These are phyloP conservation scores for Chrysoporthe cubensis DNA, from an alignment of 2,329 filamentous ascomycete genomes.

Conservation along the genomic window DNA sequence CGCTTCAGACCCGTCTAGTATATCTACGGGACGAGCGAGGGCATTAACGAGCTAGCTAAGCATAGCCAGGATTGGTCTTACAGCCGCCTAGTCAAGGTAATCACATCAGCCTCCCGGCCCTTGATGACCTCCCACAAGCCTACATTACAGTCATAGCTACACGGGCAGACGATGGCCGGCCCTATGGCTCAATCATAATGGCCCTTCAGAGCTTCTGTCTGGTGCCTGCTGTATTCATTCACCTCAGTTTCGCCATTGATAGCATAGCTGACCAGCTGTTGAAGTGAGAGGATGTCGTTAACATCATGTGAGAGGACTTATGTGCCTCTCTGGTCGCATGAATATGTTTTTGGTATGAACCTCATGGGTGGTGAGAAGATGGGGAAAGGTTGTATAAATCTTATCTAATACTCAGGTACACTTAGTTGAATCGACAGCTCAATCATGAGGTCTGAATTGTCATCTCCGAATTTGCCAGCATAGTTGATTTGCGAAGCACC, in stretches of 20 bases:
- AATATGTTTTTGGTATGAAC: too few species aligned
- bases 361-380: constrained; percentile 47
- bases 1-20: constrained; percentile 43
- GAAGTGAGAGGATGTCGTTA: constrained; percentile 47
- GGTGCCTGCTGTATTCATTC: too few species aligned
- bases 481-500: constrained; percentile 18
- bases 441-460: too few species aligned
- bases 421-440: too few species aligned
- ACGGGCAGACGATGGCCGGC: constrained; percentile 3
- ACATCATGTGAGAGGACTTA: constrained; percentile 59
- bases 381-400: too few species aligned
- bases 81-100: constrained; percentile 53
- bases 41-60: constrained; percentile 58
- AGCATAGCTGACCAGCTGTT: neutral
- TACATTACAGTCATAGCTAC: constrained; percentile 35
- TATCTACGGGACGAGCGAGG: constrained; percentile 60
- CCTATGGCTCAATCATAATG: constrained; percentile 27
- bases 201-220: too few species aligned
- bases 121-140: constrained; percentile 46
- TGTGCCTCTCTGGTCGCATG: too few species aligned
- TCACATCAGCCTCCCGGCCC: constrained; percentile 52
- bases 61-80: constrained; percentile 60
- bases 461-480: too few species aligned
- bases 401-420: too few species aligned
- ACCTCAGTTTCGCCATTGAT: too few species aligned